phyloP scores from a whole-genome alignment of 257 asterid species.

The Lavandula angustifolia region DNA sequence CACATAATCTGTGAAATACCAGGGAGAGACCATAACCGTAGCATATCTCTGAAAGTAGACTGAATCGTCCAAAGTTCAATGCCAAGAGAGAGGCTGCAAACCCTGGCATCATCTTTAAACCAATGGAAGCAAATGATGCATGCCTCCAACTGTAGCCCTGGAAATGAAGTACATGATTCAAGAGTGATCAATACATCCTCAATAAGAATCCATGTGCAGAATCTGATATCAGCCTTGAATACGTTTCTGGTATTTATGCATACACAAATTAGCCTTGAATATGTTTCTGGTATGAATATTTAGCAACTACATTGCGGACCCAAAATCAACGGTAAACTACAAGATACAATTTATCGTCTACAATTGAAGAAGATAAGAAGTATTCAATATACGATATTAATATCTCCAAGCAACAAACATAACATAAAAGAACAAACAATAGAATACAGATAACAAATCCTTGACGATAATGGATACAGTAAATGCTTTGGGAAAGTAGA shows the following conservation, averaged over 20 bases:
- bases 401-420: constrained; percentile 2
- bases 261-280: too few species aligned
- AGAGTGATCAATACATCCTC: constrained; percentile 47
- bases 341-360: too few species aligned
- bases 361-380: too few species aligned
- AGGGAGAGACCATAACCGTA: constrained; percentile 48
- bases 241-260: too few species aligned
- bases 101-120: constrained; percentile 54
- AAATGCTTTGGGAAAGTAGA: constrained; percentile 32
- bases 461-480: constrained; percentile 12
- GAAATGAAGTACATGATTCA: constrained; percentile 48
- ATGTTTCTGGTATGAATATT: too few species aligned
- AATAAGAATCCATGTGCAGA: too few species aligned
- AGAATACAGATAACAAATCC: too few species aligned
- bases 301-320: too few species aligned
- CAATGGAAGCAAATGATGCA: constrained; percentile 64
- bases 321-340: too few species aligned
- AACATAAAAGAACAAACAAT: background rate
- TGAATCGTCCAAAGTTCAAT: constrained; percentile 45
- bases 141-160: constrained; percentile 64
- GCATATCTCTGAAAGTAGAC: constrained; percentile 47
- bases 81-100: constrained; percentile 55
- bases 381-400: too few species aligned
- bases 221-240: too few species aligned
- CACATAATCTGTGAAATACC: constrained; percentile 37